Evolutionary conservation across 148 eudicot genomes (phyloP), one percentile per base, ranked within the genome.

Genomic region (Simmondsia chinensis): DNA sequence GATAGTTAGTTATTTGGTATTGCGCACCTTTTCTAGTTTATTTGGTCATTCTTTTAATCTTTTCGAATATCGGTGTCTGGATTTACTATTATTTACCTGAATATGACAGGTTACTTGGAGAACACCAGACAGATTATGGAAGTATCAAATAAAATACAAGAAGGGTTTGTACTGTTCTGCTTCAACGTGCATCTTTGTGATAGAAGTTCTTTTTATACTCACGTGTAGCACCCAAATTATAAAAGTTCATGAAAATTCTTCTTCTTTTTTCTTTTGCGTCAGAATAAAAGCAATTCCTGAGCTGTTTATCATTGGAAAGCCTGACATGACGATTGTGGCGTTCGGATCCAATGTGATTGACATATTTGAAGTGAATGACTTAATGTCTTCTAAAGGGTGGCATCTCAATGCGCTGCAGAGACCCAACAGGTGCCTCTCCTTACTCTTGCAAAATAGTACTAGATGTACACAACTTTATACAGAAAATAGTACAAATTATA

Each of bases 271-370:
- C 21, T 50, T 14, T 18, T 42, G 54, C 39, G 43, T 57, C 74
- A 91, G 99, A 54, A 54, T 86, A 40, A 75, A 79, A 54, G 74
- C 60, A 30, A 77, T 86, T 36, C 73, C 94, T 1, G 96, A 80
- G 56, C 37, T 93, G 58, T 75, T 64, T 32, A 41, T 93, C 3
- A 49, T 93, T 54, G 99, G 94, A 60, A 93, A 70, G 77, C 99
- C 99, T 23, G 87, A 86, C 57, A 93, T 93, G 96, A 93, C 96
- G 10, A 75, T 93, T 23, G 94, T 93, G 50, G 99, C 99, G 15
- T 72, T 93, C 60, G 96, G 84, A 45, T 82, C 94, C 33, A 43
- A 82, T 12, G 33, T 24, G 50, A 6, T 86, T 4, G 96, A 93
- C 74, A 82, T 93, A 68, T 93, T 93, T 49, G 99, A 93, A 69